phyloP scores from a whole-genome alignment of 2,329 filamentous ascomycete genomes.

The Plenodomus tracheiphilus region DNA sequence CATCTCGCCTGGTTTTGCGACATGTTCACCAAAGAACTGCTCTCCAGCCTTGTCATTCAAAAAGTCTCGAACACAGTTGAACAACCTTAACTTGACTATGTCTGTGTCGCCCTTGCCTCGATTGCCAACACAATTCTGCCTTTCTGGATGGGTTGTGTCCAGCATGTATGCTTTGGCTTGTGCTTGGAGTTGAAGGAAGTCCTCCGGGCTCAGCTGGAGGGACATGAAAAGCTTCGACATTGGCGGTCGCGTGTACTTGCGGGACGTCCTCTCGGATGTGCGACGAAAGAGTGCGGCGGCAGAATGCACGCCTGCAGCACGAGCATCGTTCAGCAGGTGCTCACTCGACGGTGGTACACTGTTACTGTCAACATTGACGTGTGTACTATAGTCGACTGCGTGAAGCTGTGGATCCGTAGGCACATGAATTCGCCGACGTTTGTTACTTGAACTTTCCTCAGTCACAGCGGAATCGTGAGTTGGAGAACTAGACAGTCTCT shows the following conservation, averaged over 20 bases:
- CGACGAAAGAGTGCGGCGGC: slow-evolving; percentile 57
- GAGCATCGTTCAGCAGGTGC: slow-evolving; percentile 44
- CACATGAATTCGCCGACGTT: slow-evolving; percentile 24
- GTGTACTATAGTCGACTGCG: slow-evolving; percentile 2
- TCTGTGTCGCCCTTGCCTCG: slow-evolving; percentile 59
- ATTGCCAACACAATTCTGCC: slow-evolving; percentile 61
- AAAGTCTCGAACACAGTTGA: slow-evolving; percentile 60
- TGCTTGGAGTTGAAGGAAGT: slow-evolving; percentile 59
- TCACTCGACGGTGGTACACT: slow-evolving; percentile 21
- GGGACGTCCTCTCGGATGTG: slow-evolving; percentile 47
- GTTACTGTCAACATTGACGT: slow-evolving; percentile 6
- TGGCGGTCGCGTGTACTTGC: slow-evolving; percentile 61
- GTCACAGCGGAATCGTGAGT: slow-evolving; percentile 8
- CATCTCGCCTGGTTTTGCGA: slow-evolving; percentile 35
- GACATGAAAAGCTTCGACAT: slow-evolving; percentile 62
- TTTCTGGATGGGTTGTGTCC: slow-evolving; percentile 57
- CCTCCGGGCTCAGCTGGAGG: slow-evolving; percentile 59
- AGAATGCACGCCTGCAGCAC: slow-evolving; percentile 54
- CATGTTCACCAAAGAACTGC: slow-evolving; percentile 52
- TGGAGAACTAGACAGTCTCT: slow-evolving; percentile 18
- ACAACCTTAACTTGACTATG: slow-evolving; percentile 60
- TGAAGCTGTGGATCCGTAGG: slow-evolving; percentile 20
- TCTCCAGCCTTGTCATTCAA: slow-evolving; percentile 56
- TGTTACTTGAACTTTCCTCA: slow-evolving; percentile 11
- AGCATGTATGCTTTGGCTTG: slow-evolving; percentile 63